Conservation (phyloP, 2,329 filamentous ascomycete genomes). For the Colletotrichum magnum region DNA sequence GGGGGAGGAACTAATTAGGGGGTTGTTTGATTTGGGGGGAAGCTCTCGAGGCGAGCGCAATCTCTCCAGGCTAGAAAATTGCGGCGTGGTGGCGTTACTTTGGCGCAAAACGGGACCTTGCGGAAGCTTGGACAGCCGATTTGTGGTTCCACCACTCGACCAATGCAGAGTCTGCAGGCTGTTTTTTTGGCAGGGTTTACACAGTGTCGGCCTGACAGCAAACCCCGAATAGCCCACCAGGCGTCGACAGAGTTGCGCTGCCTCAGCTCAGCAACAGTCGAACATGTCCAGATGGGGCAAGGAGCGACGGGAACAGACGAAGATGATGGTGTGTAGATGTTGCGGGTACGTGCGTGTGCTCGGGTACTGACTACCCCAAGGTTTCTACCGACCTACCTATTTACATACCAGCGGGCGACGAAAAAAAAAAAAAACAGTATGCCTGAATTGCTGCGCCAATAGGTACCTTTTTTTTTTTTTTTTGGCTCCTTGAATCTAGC, state of each 20-base stretch:
- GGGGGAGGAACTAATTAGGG: slow-evolving; percentile 35
- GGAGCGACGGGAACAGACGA: slow-evolving; percentile 12
- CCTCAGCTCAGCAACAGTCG: slow-evolving; percentile 32
- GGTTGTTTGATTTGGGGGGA: slow-evolving; percentile 32
- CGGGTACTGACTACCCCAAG: too few species aligned
- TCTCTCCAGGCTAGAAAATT: slow-evolving; percentile 35
- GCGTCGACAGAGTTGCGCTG: slow-evolving; percentile 8
- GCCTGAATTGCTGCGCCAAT: too few species aligned
- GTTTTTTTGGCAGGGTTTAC: slow-evolving; percentile 25
- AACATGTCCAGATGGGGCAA: slow-evolving; percentile 29
- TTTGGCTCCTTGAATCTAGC: too few species aligned
- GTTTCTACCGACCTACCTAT: too few species aligned
- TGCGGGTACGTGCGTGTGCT: too few species aligned
- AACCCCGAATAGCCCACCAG: slow-evolving; percentile 31
- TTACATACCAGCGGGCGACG: too few species aligned
- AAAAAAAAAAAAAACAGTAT: too few species aligned
- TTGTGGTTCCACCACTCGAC: slow-evolving; percentile 37
- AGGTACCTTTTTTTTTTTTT: too few species aligned
- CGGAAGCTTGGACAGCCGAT: slow-evolving; percentile 42
- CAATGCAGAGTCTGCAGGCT: slow-evolving; percentile 5
- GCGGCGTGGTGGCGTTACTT: slow-evolving; percentile 41
- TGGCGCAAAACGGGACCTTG: slow-evolving; percentile 37
- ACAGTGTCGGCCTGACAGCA: slow-evolving; percentile 22
- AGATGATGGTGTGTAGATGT: slow-evolving; percentile 3
- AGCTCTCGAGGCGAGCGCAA: slow-evolving; percentile 36